These are phyloP conservation scores for Stagonosporopsis tanaceti DNA, from an alignment of 2,329 filamentous ascomycete species.

Conservation along the genomic window DNA sequence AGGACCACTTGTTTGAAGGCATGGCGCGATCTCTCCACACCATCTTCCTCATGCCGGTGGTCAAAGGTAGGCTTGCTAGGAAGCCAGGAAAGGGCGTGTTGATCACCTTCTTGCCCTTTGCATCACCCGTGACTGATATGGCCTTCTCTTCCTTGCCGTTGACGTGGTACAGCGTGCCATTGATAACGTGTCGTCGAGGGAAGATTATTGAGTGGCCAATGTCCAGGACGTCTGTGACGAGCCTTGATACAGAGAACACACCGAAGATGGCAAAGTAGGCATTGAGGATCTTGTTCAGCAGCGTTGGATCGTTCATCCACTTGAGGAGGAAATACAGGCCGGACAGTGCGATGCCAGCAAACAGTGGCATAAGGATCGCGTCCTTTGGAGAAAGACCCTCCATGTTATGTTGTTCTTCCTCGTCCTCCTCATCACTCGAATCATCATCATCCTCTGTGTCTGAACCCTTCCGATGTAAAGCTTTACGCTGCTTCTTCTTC, in stretches of 20 bases:
- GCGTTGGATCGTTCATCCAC: conserved; percentile 80
- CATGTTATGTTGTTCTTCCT: conserved; percentile 65
- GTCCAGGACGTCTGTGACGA: conserved; percentile 76
- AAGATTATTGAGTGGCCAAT: conserved; percentile 74
- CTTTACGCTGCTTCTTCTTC: conserved; percentile 58
- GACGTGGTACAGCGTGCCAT: conserved; percentile 61
- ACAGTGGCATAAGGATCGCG: conserved; percentile 82
- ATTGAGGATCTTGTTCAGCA: conserved; percentile 83
- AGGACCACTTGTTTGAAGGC: conserved; percentile 59
- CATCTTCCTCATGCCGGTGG: conserved; percentile 54
- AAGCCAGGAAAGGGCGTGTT: conserved; percentile 62
- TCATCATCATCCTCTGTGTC: conserved; percentile 33
- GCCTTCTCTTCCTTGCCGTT: conserved; percentile 45
- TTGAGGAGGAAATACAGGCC: conserved; percentile 89
- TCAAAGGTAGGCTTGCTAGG: conserved; percentile 58
- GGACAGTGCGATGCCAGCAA: conserved; percentile 75
- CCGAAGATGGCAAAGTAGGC: conserved; percentile 84
- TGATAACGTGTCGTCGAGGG: conserved; percentile 70
- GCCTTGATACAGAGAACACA: conserved; percentile 75
- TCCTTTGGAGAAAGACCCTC: conserved; percentile 78
- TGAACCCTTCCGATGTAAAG: conserved; percentile 25
- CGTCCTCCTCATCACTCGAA: conserved; percentile 53
- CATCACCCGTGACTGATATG: conserved; percentile 39
- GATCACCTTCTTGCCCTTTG: conserved; percentile 30
- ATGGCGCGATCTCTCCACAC: conserved; percentile 61